Percentiles rank a stretch among this genome's conserved stretches.
These are phyloP conservation scores for Capronia coronata DNA, from an alignment of 2,329 filamentous ascomycete species.

Conservation along the genomic window DNA sequence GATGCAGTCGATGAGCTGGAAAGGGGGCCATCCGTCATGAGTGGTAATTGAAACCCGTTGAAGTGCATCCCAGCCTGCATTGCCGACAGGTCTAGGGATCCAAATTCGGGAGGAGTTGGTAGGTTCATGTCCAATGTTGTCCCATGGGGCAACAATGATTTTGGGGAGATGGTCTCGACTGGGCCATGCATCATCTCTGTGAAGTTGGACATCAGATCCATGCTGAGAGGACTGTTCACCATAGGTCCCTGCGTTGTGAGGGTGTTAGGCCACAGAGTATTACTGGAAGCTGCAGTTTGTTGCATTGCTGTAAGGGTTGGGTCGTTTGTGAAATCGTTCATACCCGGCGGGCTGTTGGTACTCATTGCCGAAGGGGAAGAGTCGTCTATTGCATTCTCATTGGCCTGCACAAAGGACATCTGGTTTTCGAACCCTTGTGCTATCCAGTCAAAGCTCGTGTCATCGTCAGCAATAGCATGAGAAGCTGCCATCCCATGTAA, in stretches of 20 bases:
- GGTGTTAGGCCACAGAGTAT: slow-evolving; percentile 63
- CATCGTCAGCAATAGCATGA: slow-evolving; percentile 56
- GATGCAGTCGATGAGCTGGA: slow-evolving; percentile 44
- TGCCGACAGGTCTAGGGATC: slow-evolving; percentile 64
- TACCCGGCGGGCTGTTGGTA: slow-evolving; percentile 83
- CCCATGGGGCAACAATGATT: slow-evolving; percentile 62
- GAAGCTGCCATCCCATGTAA: slow-evolving; percentile 51
- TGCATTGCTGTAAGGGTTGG: slow-evolving; percentile 41
- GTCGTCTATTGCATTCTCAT: slow-evolving; percentile 78
- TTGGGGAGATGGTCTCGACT: slow-evolving; percentile 68
- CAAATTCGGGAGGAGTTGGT: slow-evolving; percentile 69
- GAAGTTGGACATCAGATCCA: slow-evolving; percentile 71
- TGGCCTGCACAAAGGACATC: slow-evolving; percentile 61
- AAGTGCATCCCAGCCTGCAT: slow-evolving; percentile 45
- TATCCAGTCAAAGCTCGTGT: slow-evolving; percentile 79
- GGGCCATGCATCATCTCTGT: slow-evolving; percentile 62
- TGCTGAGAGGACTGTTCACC: slow-evolving; percentile 59
- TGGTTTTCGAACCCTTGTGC: slow-evolving; percentile 68
- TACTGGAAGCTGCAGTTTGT: slow-evolving; percentile 40
- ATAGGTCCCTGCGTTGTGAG: slow-evolving; percentile 64
- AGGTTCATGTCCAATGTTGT: slow-evolving; percentile 61
- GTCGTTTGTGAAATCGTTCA: slow-evolving; percentile 87
- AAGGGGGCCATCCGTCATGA: slow-evolving; percentile 34
- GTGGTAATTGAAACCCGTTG: slow-evolving; percentile 45
- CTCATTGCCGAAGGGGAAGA: slow-evolving; percentile 96